phyloP scores from a whole-genome alignment of 345 rosid species.

The Eucalyptus erythrocorys region DNA sequence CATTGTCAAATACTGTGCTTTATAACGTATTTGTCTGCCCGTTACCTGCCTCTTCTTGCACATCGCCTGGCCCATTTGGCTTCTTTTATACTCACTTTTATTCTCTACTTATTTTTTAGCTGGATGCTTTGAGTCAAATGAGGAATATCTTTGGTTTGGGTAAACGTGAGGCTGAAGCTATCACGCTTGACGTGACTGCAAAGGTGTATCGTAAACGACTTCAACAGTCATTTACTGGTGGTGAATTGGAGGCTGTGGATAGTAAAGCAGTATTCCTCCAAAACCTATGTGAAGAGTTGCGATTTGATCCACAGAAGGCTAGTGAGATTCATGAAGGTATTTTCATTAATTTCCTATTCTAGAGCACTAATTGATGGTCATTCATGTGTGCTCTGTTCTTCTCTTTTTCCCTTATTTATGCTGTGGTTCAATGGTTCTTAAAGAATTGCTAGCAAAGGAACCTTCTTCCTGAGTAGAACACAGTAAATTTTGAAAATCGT shows the following conservation, averaged over 20 bases:
- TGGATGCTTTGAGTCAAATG: conserved; percentile 64
- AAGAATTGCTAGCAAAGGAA: neutral
- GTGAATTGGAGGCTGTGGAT: conserved; percentile 78
- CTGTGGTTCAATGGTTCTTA: neutral
- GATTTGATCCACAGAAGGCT: conserved; percentile 82
- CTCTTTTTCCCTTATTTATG: neutral
- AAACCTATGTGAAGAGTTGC: conserved; percentile 73
- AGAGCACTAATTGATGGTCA: neutral
- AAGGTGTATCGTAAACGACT: conserved; percentile 89
- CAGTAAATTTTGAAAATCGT: neutral
- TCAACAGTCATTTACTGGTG: conserved; percentile 55
- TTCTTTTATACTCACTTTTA: neutral
- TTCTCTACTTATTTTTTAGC: conserved; percentile 18
- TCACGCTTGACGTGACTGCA: conserved; percentile 57
- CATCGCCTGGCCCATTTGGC: neutral
- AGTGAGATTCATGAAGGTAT: conserved; percentile 91
- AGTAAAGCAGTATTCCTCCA: conserved; percentile 96
- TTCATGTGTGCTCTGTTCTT: neutral
- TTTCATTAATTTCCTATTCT: neutral
- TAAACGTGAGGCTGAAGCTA: conserved; percentile 73
- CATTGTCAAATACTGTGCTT: neutral
- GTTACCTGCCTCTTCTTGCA: neutral
- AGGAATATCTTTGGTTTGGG: conserved; percentile 93
- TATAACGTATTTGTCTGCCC: neutral
- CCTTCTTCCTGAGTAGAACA: neutral